Conservation (phyloP, 805 yeast genomes). For the Kazachstania bromeliacearum region DNA sequence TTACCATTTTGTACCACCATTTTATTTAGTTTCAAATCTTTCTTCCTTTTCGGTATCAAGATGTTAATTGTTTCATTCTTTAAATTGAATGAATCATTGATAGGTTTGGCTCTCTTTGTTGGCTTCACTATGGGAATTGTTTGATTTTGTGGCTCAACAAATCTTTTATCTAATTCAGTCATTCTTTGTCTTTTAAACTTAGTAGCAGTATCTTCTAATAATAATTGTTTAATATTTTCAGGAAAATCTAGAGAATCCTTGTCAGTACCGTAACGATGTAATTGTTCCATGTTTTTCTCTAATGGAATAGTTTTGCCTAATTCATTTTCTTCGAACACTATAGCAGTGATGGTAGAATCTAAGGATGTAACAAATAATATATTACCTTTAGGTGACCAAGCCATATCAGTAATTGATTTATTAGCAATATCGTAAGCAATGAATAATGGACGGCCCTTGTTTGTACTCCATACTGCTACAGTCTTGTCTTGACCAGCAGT, state of each 20-base stretch:
- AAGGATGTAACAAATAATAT: slow-evolving; percentile 66
- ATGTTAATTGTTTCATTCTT: slow-evolving; percentile 13
- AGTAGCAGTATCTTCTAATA: slow-evolving; percentile 56
- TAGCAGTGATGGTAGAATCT: slow-evolving; percentile 71
- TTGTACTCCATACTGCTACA: slow-evolving; percentile 81
- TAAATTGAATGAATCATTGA: slow-evolving; percentile 1
- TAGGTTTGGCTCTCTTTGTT: background rate
- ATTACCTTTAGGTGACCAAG: slow-evolving; percentile 81
- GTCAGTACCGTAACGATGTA: slow-evolving; percentile 81
- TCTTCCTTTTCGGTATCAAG: slow-evolving; percentile 24
- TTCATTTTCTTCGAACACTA: slow-evolving; percentile 55
- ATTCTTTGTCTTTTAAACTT: slow-evolving; percentile 22
- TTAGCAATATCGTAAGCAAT: slow-evolving; percentile 68
- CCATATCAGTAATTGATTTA: slow-evolving; percentile 77
- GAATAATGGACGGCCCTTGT: slow-evolving; percentile 63
- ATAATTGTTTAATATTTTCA: slow-evolving; percentile 72
- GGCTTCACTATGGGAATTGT: no score
- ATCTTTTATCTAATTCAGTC: slow-evolving; percentile 6
- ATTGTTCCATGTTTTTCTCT: slow-evolving; percentile 56
- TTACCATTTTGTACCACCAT: slow-evolving; percentile 65
- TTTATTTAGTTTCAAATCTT: slow-evolving; percentile 30
- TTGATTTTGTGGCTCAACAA: slow-evolving; percentile 2
- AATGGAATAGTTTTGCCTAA: slow-evolving; percentile 55
- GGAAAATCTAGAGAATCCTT: slow-evolving; percentile 78
- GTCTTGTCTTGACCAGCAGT: slow-evolving; percentile 93